These are phyloP conservation scores for Alternaria arbusti DNA, from an alignment of 2,329 filamentous ascomycete species.

Conservation along the genomic window DNA sequence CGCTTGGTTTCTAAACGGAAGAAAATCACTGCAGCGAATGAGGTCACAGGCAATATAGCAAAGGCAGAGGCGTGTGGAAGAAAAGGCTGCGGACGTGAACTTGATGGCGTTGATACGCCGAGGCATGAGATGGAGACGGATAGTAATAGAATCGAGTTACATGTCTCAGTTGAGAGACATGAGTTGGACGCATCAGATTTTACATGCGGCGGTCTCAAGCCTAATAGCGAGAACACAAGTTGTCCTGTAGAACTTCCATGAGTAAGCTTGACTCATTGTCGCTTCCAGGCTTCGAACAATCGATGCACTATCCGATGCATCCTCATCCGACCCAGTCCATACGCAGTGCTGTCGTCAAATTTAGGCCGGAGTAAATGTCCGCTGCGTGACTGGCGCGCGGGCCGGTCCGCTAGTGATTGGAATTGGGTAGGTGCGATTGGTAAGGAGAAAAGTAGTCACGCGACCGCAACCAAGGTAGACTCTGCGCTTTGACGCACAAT, in stretches of 20 bases:
- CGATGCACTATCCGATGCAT: background rate
- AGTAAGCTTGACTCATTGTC: too few relatives aligned
- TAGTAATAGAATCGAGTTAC: background rate
- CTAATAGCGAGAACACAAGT: too few relatives aligned
- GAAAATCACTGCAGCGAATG: background rate
- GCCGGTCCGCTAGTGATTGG: background rate
- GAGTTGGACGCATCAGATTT: too few relatives aligned
- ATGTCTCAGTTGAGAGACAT: background rate
- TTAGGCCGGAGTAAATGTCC: background rate
- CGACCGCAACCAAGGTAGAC: background rate
- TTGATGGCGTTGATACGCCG: background rate
- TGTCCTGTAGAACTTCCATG: too few relatives aligned
- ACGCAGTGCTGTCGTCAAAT: background rate
- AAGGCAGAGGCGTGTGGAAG: too few relatives aligned
- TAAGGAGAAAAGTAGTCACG: background rate
- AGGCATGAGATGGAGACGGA: background rate
- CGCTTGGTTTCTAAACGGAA: background rate
- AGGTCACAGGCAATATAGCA: too few relatives aligned
- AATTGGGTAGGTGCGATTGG: background rate
- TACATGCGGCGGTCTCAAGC: too few relatives aligned
- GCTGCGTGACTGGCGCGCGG: background rate
- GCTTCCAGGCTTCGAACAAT: too few relatives aligned
- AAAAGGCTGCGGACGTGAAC: too few relatives aligned
- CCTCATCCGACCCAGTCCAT: background rate
- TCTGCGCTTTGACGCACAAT: background rate